These are phyloP conservation scores for Candida nonsorbophila DNA, from an alignment of 805 yeast species.

Conservation along the genomic window DNA sequence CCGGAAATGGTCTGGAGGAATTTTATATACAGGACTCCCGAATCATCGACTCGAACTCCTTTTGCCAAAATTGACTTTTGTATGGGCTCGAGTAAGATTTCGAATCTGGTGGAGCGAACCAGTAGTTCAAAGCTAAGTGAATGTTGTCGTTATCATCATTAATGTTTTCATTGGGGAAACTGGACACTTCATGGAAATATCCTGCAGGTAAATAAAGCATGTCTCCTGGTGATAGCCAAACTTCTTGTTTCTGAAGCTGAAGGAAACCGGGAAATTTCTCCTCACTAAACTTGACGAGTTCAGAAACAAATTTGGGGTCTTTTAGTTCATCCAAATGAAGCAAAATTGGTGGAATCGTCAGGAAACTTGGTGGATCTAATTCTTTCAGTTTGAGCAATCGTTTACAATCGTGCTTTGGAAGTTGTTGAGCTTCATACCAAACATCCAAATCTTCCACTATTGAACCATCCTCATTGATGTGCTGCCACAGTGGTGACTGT, in stretches of 20 bases:
- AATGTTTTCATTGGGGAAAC: slow-evolving; percentile 38
- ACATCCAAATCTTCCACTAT: slow-evolving; percentile 43
- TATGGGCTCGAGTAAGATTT: slow-evolving; percentile 28
- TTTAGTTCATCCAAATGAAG: slow-evolving; percentile 54
- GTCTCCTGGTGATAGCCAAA: slow-evolving; percentile 54
- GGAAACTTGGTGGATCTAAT: slow-evolving; percentile 60
- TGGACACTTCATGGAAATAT: slow-evolving; percentile 80
- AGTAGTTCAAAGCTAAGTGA: slow-evolving; percentile 67
- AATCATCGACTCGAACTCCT: slow-evolving; percentile 34
- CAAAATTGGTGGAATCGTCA: slow-evolving; percentile 56
- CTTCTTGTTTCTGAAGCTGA: slow-evolving; percentile 35
- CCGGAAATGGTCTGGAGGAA: background rate
- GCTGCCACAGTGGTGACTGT: slow-evolving; percentile 59
- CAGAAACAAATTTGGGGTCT: slow-evolving; percentile 10
- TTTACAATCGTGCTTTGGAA: slow-evolving; percentile 19
- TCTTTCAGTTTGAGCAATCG: slow-evolving; percentile 7
- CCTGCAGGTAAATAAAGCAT: slow-evolving; percentile 71
- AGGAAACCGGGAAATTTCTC: slow-evolving; percentile 46
- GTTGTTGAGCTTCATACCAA: slow-evolving; percentile 35
- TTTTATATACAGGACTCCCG: background rate
- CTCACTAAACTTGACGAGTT: slow-evolving; percentile 32
- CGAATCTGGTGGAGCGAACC: slow-evolving; percentile 66
- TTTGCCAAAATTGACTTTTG: slow-evolving; percentile 47
- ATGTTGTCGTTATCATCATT: slow-evolving; percentile 13
- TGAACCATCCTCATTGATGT: slow-evolving; percentile 59